Conservation (phyloP, 1,284 basidiomycete genomes). For the Heterobasidion occidentale region DNA sequence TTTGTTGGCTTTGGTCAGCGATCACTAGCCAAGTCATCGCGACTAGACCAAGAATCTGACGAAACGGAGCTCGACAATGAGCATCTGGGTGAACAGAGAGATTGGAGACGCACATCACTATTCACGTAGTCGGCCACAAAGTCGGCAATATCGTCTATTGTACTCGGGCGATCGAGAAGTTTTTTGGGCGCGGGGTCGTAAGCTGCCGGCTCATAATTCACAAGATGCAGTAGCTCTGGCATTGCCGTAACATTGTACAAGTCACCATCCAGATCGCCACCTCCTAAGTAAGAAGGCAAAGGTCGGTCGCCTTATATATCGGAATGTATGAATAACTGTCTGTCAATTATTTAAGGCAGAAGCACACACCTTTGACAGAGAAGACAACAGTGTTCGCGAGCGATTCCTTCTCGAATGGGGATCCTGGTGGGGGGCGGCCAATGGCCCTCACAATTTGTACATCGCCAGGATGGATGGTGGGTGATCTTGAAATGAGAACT, state of each 20-base stretch:
- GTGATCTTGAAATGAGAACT: slow-evolving; percentile 54
- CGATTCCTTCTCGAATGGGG: slow-evolving; percentile 41
- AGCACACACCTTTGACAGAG: slow-evolving; percentile 35
- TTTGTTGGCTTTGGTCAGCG: slow-evolving; percentile 43
- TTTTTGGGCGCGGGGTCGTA: slow-evolving; percentile 44
- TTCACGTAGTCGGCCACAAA: slow-evolving; percentile 69
- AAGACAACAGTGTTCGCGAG: slow-evolving; percentile 53
- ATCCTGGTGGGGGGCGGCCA: slow-evolving; percentile 43
- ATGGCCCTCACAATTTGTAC: slow-evolving; percentile 56
- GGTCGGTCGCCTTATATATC: slow-evolving; percentile 41
- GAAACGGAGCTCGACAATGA: neutral
- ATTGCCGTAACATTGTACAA: slow-evolving; percentile 28
- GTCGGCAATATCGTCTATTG: slow-evolving; percentile 64
- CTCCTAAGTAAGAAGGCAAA: slow-evolving; percentile 54
- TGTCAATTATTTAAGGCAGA: neutral
- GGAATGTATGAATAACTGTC: neutral
- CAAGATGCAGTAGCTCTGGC: slow-evolving; percentile 18
- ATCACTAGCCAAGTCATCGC: slow-evolving; percentile 56
- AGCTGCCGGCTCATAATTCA: slow-evolving; percentile 33
- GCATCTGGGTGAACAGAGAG: neutral
- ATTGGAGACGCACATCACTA: slow-evolving; percentile 41
- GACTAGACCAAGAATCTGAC: slow-evolving; percentile 50
- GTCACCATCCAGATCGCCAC: slow-evolving; percentile 59
- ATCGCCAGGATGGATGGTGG: slow-evolving; percentile 63
- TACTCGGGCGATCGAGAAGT: slow-evolving; percentile 44